Evolutionary conservation across 2,329 filamentous ascomycete species (phyloP), one percentile per base, ranked within the genome.

Genomic region (Pseudogymnoascus sp.): DNA sequence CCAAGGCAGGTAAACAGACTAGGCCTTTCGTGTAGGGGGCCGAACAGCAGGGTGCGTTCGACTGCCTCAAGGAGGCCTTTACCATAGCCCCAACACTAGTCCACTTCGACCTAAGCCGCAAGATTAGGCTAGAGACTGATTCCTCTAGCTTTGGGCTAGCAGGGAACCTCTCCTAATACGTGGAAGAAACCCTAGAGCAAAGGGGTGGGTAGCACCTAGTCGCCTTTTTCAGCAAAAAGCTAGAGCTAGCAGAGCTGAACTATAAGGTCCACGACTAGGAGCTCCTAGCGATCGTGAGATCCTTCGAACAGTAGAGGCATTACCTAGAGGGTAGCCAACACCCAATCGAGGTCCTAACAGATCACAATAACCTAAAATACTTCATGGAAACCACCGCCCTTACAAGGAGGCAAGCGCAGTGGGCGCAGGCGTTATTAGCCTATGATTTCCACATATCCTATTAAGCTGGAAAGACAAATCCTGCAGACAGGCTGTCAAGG

Each of bases 221-320:
- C 0, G 65, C 65, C 5, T 71, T 62, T 60, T 66, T 62, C 26
- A 70, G 61, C 8, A 61, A 59, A 45, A 71, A 70, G 39, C 59
- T 68, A 6, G 61, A n/a, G 9, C 41, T 45, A 5, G 61, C 63
- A 1, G 59, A 73, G 61, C 62, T 57, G 3, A 72, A 71, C 48
- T 72, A 72, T 57, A 57, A 70, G 7, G 69, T 69, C n/a, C 62
- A 72, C 48, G 60, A 72, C 56, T 68, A 71, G 57, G 69, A 71
- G 60, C 63, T 73, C 0, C 57, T 72, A 1, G 67, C 66, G 1
- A 70, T 72, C 26, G 55, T 73, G 1, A 33, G 37, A 28, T 60
- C 56, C 2, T 56, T 66, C 1, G 19, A 35, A n/a, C 3, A 62
- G 2, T 65, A 21, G 58, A 15, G 62, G 10, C 5, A 48, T 1